Base-by-base conservation (phyloP, 2,329 filamentous ascomycete genomes). In the Aspergillus arachidicola region DNA sequence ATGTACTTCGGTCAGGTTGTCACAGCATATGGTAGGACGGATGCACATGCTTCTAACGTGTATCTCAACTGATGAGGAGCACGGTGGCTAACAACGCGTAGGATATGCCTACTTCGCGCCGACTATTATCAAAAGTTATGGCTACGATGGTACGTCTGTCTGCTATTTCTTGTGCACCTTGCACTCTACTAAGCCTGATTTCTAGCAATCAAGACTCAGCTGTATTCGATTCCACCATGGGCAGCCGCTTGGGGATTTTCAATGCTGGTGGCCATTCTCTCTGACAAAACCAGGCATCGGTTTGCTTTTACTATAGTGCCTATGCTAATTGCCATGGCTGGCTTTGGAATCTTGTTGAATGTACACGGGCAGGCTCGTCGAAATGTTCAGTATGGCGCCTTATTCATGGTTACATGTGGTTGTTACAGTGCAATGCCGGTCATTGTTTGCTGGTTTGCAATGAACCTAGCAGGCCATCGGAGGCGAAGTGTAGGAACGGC, bases 361-460 rank as follows among this genome's bases (percentile, higher is more conserved):
- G 86, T 94, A 6, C 90, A 94, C 75, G 79, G 91, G 73, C 59
- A 62, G 7, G 69, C 64, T 16, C 86, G 92, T 74, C 81, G 80
- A 0, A 66, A 84, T 14, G 79, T 92, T 7, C 86, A 95, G 75
- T 97, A 97, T 71, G 90, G 83, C 0, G 91, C 90, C 0, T 84
- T 97, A 0, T 96, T 96, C 81, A 81, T 97, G 36, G 87, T 96
- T 57, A 90, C 91, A 2, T 89, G 89, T 80, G 92, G 92, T 57
- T 85, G 87, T 0, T 97, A 96, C 78, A 89, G 88, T 1, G 92
- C 93, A n/a, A 94, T 97, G 90, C 93, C 94, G 0, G 89, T 97
- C 34, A 87, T 93, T 50, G 86, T 93, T 9, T 93, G 90, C 75
- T 94, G 91, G 91, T 93, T 90, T 76, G 90, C 89, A 69, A 92